phyloP scores from a whole-genome alignment of 495 filamentous ascomycete species.

The Aspergillus baeticus region DNA sequence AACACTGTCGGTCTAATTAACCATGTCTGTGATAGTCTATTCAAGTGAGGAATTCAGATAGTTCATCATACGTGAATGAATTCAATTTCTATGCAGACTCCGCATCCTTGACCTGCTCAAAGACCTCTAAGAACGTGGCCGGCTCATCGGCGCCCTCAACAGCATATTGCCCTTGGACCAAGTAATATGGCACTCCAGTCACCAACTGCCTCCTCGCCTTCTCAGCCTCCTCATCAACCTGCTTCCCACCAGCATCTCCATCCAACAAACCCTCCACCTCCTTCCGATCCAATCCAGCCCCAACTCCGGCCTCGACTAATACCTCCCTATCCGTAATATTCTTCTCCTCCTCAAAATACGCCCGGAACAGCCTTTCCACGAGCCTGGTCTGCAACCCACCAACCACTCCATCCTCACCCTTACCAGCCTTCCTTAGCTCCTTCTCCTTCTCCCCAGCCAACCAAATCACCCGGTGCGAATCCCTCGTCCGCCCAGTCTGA shows the following conservation, averaged over 20 bases:
- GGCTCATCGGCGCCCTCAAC: conserved; percentile 66
- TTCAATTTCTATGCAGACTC: background rate
- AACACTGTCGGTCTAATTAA: background rate
- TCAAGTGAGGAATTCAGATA: background rate
- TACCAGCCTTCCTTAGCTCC: conserved; percentile 19
- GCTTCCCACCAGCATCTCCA: conserved; percentile 60
- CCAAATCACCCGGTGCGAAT: conserved; percentile 74
- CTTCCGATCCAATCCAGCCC: conserved; percentile 59
- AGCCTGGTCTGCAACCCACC: conserved; percentile 58
- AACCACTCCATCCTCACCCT: conserved; percentile 7
- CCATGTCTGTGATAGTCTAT: background rate
- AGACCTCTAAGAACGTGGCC: conserved; percentile 54
- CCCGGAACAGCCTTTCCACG: conserved; percentile 65
- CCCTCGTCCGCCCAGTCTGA: conserved; percentile 72
- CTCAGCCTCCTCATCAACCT: conserved; percentile 70
- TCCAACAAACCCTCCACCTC: conserved; percentile 62
- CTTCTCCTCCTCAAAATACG: conserved; percentile 74
- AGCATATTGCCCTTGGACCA: conserved; percentile 60
- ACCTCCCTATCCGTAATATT: conserved; percentile 69
- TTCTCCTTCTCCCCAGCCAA: conserved; percentile 59
- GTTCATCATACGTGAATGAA: background rate
- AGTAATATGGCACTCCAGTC: conserved; percentile 74
- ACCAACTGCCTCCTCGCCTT: conserved; percentile 57
- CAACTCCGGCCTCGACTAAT: conserved; percentile 58
- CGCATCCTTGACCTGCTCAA: conserved; percentile 47